Conservation (phyloP, 1,284 basidiomycete genomes). For the Cerrena zonata region DNA sequence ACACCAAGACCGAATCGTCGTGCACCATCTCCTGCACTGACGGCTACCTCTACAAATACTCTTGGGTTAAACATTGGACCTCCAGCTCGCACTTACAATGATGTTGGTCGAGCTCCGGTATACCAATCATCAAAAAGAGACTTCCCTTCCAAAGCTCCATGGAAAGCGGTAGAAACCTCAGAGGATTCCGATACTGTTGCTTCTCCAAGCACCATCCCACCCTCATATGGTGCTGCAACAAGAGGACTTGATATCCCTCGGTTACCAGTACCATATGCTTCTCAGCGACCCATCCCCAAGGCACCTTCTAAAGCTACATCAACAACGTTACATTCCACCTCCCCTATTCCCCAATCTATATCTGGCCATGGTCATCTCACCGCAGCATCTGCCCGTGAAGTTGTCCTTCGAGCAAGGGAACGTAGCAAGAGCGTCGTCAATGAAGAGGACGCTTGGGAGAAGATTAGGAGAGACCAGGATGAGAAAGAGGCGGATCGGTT, state of each 20-base stretch:
- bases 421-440: constrained; percentile 46
- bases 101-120: constrained; percentile 11
- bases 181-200: constrained; percentile 30
- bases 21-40: constrained; percentile 15
- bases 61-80: constrained; percentile 27
- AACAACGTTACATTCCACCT: too few species aligned
- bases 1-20: constrained; percentile 21
- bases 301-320: constrained; percentile 13
- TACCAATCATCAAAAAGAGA: constrained; percentile 13
- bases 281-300: constrained; percentile 13
- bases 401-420: constrained; percentile 26
- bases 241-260: constrained; percentile 20
- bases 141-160: constrained; percentile 19
- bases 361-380: constrained; percentile 5
- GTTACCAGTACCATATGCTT: constrained; percentile 9
- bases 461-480: constrained; percentile 61
- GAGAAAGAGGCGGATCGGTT: constrained; percentile 68
- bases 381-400: constrained; percentile 27
- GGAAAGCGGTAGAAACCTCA: constrained; percentile 33
- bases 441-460: constrained; percentile 71
- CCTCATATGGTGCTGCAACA: constrained; percentile 44
- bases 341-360: constrained; percentile 4
- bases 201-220: constrained; percentile 42
- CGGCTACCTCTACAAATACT: constrained; percentile 23
- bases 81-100: constrained; percentile 10